Conservation (phyloP, 495 filamentous ascomycete genomes). For the Xylaria flabelliformis region DNA sequence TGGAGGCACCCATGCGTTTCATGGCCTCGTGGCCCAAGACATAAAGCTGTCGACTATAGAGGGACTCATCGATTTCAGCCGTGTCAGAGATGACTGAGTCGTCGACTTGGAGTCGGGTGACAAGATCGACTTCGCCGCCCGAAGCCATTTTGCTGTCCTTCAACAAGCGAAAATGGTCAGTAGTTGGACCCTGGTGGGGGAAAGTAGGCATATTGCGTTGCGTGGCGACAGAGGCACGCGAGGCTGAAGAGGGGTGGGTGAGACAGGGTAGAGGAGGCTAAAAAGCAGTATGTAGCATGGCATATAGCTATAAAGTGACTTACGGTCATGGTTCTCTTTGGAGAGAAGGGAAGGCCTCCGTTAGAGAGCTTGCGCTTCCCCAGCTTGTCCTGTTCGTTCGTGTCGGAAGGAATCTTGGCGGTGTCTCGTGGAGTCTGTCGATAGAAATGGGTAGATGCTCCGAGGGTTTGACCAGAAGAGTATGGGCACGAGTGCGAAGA, state of each 20-base stretch:
- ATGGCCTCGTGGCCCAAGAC: constrained; percentile 99
- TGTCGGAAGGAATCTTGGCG: constrained; percentile 22
- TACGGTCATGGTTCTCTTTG: constrained; percentile 87
- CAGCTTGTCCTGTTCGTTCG: constrained; percentile 51
- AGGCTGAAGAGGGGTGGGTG: background rate
- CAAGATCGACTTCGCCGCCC: constrained; percentile 62
- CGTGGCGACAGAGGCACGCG: background rate
- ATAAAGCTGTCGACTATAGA: constrained; percentile 98
- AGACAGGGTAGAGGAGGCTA: background rate
- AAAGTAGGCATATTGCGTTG: background rate
- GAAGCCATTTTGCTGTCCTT: constrained; percentile 50
- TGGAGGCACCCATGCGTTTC: constrained; percentile 98
- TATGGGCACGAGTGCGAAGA: background rate
- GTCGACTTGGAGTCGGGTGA: constrained; percentile 86
- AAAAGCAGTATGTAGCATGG: background rate
- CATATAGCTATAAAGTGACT: constrained; percentile 42
- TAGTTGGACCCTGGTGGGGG: background rate
- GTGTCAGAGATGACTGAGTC: constrained; percentile 55
- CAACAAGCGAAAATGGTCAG: constrained; percentile 8
- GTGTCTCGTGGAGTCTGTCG: constrained; percentile 16
- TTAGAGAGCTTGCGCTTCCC: constrained; percentile 86
- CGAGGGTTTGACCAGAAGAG: background rate
- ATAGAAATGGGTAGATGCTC: background rate
- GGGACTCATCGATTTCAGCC: constrained; percentile 89
- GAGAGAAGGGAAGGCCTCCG: constrained; percentile 73